Percentiles rank a stretch among this genome's conserved stretches.
Evolutionary conservation across 2,329 filamentous ascomycete species (phyloP).

Genomic region (Bipolaris cookei): DNA sequence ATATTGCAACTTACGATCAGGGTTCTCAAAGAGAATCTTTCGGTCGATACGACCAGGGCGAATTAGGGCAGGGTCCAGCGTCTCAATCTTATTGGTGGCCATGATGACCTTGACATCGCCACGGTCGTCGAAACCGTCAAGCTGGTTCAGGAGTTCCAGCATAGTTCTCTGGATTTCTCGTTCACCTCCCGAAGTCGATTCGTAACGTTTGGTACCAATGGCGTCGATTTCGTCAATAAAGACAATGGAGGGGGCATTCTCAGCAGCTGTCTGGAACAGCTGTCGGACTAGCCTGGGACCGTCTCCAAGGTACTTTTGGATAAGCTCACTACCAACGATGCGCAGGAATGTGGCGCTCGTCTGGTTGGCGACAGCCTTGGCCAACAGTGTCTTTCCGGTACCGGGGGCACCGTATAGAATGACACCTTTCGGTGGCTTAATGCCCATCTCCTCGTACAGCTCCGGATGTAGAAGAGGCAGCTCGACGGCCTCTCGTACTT

Average conservation of each 20-base stretch:
- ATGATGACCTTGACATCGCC: slow-evolving; percentile 99
- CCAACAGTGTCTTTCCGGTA: slow-evolving; percentile 93
- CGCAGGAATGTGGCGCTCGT: slow-evolving; percentile 98
- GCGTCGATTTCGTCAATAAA: slow-evolving; percentile 99
- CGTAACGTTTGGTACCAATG: slow-evolving; percentile 98
- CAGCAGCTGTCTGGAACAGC: slow-evolving; percentile 93
- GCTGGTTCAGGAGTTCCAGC: slow-evolving; percentile 96
- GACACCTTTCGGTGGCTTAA: slow-evolving; percentile 99
- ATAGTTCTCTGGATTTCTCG: slow-evolving; percentile 98
- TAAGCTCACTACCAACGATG: slow-evolving; percentile 95
- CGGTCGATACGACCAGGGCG: slow-evolving; percentile 97
- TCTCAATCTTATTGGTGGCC: slow-evolving; percentile 99
- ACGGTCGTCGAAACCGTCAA: slow-evolving; percentile 97
- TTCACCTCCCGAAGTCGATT: slow-evolving; percentile 95
- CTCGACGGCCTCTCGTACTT: slow-evolving; percentile 96
- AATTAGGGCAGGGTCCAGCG: slow-evolving; percentile 92
- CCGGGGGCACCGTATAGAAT: slow-evolving; percentile 97
- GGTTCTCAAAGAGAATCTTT: slow-evolving; percentile 85
- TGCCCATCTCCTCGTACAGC: slow-evolving; percentile 99
- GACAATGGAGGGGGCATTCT: slow-evolving; percentile 95
- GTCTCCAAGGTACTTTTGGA: slow-evolving; percentile 98
- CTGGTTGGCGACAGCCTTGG: slow-evolving; percentile 97
- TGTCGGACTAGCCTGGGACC: slow-evolving; percentile 93
- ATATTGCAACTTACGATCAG: slow-evolving; percentile 62
- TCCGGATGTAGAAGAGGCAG: slow-evolving; percentile 93